Conservation (phyloP, 1,139 yeast species). For the Ashbya aceris region DNA sequence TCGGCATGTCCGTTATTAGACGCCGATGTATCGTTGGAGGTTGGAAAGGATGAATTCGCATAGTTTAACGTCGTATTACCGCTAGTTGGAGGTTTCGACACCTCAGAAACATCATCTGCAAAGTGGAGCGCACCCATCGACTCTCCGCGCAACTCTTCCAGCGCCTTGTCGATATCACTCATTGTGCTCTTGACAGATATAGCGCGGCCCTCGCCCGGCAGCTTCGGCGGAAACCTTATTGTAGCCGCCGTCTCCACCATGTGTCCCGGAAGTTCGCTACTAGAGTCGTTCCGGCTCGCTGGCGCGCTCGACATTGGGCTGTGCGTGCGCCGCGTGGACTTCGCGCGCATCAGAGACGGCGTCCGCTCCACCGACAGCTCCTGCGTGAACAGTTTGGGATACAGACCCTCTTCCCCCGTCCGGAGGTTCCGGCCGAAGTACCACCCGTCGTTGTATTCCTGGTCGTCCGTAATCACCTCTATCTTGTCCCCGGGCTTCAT, state of each 20-base stretch:
- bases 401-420: constrained; percentile 70
- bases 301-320: constrained; percentile 16
- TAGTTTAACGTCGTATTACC: constrained; percentile 1
- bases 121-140: constrained; percentile 7
- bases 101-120: not conserved
- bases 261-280: constrained; percentile 19
- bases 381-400: constrained; percentile 79
- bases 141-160: constrained; percentile 53
- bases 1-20: constrained; percentile 5
- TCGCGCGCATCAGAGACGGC: constrained; percentile 41
- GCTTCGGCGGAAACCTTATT: constrained; percentile 4
- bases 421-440: constrained; percentile 73
- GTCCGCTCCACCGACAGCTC: constrained; percentile 29
- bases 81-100: not conserved
- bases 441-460: constrained; percentile 98
- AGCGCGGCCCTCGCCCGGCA: constrained; percentile 12
- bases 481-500: constrained; percentile 76
- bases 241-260: constrained; percentile 19
- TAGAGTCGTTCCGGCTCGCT: constrained; percentile 12
- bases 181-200: constrained; percentile 50
- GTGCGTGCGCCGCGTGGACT: constrained; percentile 44
- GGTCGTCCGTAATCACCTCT: constrained; percentile 85
- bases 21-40: constrained; percentile 6
- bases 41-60: constrained; percentile 5
- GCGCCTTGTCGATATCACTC: constrained; percentile 77